These are phyloP conservation scores for Helicocarpus griseus DNA, from an alignment of 2,329 filamentous ascomycete genomes.

Conservation along the genomic window DNA sequence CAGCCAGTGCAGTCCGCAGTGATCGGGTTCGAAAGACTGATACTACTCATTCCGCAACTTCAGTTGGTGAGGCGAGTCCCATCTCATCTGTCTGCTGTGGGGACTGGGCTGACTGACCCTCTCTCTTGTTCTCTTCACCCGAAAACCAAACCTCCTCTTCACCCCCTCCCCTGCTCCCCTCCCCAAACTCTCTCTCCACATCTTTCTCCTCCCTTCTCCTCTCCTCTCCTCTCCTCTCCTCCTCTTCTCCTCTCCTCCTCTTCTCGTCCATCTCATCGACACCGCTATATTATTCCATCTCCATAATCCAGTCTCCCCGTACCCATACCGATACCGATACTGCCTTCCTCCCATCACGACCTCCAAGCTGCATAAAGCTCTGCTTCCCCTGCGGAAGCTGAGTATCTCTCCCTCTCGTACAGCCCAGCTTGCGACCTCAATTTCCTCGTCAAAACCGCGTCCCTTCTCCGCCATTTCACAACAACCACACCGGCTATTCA, in stretches of 20 bases:
- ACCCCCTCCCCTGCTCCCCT: no score
- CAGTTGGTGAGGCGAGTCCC: not conserved
- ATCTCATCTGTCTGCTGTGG: no score
- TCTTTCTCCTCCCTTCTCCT: not conserved
- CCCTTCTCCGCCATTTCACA: conserved; percentile 2
- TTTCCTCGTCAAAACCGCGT: conserved; percentile 13
- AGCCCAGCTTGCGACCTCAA: conserved; percentile 11
- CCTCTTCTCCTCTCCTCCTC: conserved; percentile 1
- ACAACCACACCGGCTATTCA: conserved; percentile 4
- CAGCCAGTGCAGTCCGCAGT: not conserved
- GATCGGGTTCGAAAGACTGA: not conserved
- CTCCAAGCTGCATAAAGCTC: conserved; percentile 5
- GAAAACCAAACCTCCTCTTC: no score
- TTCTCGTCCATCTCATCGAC: conserved; percentile 3
- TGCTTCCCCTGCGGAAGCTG: conserved; percentile 19
- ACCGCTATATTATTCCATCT: not conserved
- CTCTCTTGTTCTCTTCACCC: no score
- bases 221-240: not conserved
- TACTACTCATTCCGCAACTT: not conserved
- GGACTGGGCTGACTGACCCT: no score
- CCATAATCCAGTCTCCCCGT: not conserved
- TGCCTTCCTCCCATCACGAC: not conserved
- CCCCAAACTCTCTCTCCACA: no score
- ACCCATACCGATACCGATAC: not conserved
- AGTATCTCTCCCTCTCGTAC: conserved; percentile 11